Evolutionary conservation across 306 rosid genomes (phyloP).

Genomic region (Rubus idaeus): DNA sequence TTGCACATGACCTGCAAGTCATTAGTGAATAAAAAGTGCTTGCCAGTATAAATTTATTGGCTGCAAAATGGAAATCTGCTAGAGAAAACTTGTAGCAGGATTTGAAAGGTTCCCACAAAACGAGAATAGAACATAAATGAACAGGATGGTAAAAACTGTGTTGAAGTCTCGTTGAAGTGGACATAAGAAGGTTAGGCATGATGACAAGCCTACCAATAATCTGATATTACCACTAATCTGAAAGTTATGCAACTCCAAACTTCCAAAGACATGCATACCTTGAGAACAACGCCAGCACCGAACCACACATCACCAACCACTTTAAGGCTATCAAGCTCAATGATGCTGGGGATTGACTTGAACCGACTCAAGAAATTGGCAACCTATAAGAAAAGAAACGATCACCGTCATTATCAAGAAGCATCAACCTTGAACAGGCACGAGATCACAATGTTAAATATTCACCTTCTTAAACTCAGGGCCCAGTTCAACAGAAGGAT

Average conservation of each 20-base stretch:
- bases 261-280: constrained; percentile 49
- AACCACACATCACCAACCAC: constrained; percentile 93
- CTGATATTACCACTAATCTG: too few species aligned
- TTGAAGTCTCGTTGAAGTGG: not conserved
- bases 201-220: not conserved
- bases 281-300: constrained; percentile 71
- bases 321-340: constrained; percentile 83
- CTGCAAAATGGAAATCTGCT: not conserved
- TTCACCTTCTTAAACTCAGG: constrained; percentile 94
- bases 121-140: not conserved
- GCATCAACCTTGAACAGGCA: constrained; percentile 15
- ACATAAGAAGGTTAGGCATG: too few species aligned
- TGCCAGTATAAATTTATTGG: not conserved
- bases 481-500: constrained; percentile 94
- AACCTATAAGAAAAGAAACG: constrained; percentile 50
- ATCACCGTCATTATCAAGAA: constrained; percentile 22
- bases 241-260: not conserved
- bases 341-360: constrained; percentile 91
- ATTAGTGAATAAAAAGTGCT: not conserved
- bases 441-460: constrained; percentile 3
- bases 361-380: constrained; percentile 75
- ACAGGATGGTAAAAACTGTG: not conserved
- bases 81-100: not conserved
- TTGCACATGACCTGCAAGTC: not conserved
- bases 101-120: not conserved